phyloP scores from a whole-genome alignment of 805 yeast genomes.

The Debaryomyces hansenii region DNA sequence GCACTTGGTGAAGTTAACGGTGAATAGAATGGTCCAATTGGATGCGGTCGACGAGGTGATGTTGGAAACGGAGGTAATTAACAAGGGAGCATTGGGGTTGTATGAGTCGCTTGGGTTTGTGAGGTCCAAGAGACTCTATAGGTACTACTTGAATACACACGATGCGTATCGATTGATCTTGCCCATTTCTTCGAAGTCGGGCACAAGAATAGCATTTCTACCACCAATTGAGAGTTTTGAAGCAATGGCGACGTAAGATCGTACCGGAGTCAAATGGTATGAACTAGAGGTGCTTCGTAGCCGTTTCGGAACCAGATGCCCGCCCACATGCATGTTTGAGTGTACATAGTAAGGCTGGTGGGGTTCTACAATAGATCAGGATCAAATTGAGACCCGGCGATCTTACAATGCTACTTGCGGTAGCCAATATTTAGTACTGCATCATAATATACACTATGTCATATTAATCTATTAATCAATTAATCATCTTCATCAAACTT shows the following conservation, averaged over 20 bases:
- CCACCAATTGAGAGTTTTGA: constrained; percentile 5
- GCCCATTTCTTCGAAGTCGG: constrained; percentile 63
- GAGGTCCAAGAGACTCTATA: constrained; percentile 69
- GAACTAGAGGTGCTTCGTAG: too few species aligned
- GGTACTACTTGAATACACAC: constrained; percentile 88
- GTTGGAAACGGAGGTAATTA: constrained; percentile 88
- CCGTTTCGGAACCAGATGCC: too few species aligned
- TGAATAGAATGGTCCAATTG: constrained; percentile 61
- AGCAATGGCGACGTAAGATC: neutral
- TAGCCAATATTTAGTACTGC: neutral
- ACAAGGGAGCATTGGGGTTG: constrained; percentile 63
- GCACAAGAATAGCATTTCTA: constrained; percentile 54
- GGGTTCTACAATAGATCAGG: too few species aligned
- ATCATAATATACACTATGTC: neutral
- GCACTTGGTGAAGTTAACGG: constrained; percentile 58
- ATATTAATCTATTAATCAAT: constrained; percentile 21
- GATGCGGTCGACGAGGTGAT: constrained; percentile 84
- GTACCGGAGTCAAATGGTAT: too few species aligned
- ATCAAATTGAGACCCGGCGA: too few species aligned
- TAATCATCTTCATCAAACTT: constrained; percentile 91
- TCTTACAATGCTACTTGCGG: too few species aligned
- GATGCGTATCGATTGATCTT: constrained; percentile 88
- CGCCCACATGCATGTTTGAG: too few species aligned
- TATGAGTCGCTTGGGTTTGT: constrained; percentile 79
- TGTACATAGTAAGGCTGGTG: too few species aligned